These are phyloP conservation scores for Magnolia kwangsiensis DNA, from an alignment of 164 flowering plant species.

Conservation along the genomic window DNA sequence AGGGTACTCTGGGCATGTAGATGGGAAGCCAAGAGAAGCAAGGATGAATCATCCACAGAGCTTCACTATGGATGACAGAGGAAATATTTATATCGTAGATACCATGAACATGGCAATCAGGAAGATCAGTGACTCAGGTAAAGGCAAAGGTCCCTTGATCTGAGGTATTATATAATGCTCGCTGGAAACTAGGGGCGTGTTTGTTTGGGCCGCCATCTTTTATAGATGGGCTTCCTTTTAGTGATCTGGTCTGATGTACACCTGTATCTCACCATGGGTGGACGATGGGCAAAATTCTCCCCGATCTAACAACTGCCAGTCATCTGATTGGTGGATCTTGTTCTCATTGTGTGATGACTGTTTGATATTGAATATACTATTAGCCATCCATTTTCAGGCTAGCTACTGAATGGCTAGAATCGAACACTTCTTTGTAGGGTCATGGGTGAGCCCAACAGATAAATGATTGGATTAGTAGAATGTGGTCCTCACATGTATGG, in stretches of 20 bases:
- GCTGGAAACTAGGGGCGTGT: background rate
- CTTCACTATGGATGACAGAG: slow-evolving; percentile 76
- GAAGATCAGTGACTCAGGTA: slow-evolving; percentile 70
- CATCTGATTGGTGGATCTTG: no score
- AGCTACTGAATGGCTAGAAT: background rate
- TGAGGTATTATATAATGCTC: background rate
- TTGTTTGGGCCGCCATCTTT: background rate
- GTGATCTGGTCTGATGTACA: background rate
- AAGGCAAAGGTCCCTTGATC: background rate
- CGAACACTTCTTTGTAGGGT: background rate
- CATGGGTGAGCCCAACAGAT: no score
- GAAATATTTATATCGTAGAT: slow-evolving; percentile 71
- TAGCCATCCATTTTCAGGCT: background rate
- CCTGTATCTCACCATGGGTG: background rate
- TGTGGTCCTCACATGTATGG: background rate
- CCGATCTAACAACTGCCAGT: no score
- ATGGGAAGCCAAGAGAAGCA: slow-evolving; percentile 82
- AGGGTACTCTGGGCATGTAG: slow-evolving; percentile 92
- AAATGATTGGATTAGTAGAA: background rate
- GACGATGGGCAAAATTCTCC: background rate
- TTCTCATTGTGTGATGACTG: no score
- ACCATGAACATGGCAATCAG: slow-evolving; percentile 62
- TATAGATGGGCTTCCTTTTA: background rate
- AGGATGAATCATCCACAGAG: slow-evolving; percentile 90
- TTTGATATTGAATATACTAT: background rate